Evolutionary conservation across 2,329 filamentous ascomycete species (phyloP), one percentile per base, ranked within the genome.

Genomic region (Thielaviopsis punctulata): DNA sequence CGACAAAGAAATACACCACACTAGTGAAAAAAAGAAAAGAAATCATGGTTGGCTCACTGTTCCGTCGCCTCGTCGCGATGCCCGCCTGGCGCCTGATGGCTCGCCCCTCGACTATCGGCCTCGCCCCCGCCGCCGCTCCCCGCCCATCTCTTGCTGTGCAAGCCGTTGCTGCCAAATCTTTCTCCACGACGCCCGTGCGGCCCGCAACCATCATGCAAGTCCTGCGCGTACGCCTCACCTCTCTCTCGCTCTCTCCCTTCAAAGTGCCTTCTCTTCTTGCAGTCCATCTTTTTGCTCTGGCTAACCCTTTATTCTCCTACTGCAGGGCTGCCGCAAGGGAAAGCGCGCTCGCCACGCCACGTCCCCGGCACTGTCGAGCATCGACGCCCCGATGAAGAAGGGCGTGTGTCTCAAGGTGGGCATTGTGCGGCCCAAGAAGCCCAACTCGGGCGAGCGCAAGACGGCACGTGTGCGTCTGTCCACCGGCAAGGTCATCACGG

Each of bases 391-490:
- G 3, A 79, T 84, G 63, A 82, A 95, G 69, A 96, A 96, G 73
- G 92, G 90, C 60, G 92, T 98, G 36, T 96, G 92, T 67, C 71
- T 98, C 58, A 89, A 93, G 65, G 92, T 96, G 56, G 88, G 86
- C 62, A 86, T 89, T 60, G 88, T 85, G 60, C 88, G 92, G 63
- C 92, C 92, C 53, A 98, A 98, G 80, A 98, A 98, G 70, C 92
- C 92, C 58, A 98, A 98, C 68, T 98, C 92, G 24, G 92, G 89
- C 52, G 88, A 96, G 74, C 76, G 92, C 57, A 98, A 98, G 73
- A 92, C 87, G 54, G 90, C 90, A 2, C 86, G 90, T 73, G 83
- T 98, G 19, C 76, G 89, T 59, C 72, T 98, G 64, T 92, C 85
- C 55, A 89, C 79, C 57, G 92, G 92, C 52, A 86, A 81, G 63